phyloP scores from a whole-genome alignment of 2,329 filamentous ascomycete genomes.

The Cladophialophora psammophila region DNA sequence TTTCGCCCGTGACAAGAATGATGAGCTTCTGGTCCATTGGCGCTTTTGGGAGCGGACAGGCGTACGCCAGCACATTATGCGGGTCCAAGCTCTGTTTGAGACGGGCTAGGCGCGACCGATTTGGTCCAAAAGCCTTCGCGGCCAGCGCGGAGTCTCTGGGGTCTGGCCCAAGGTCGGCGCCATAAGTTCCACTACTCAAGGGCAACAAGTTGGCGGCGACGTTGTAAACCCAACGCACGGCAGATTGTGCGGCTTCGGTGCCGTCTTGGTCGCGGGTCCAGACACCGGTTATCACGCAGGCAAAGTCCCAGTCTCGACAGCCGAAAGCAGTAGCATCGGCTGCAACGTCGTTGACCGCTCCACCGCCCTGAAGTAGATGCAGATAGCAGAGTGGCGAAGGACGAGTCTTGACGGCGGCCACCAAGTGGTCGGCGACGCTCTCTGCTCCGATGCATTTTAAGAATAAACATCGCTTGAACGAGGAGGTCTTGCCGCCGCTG shows the following conservation, averaged over 20 bases:
- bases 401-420: constrained; percentile 56
- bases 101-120: constrained; percentile 56
- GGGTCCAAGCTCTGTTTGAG: constrained; percentile 63
- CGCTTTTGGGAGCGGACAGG: constrained; percentile 60
- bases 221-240: constrained; percentile 64
- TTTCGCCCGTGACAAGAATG: constrained; percentile 62
- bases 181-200: constrained; percentile 61
- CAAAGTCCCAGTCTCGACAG: constrained; percentile 69
- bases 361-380: constrained; percentile 68
- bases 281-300: constrained; percentile 69
- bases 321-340: constrained; percentile 64
- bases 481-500: constrained; percentile 64
- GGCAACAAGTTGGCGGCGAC: constrained; percentile 58
- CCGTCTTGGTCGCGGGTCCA: constrained; percentile 64
- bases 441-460: constrained; percentile 56
- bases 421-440: constrained; percentile 49
- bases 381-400: constrained; percentile 66
- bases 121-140: constrained; percentile 66
- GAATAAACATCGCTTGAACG: constrained; percentile 71
- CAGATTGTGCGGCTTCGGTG: constrained; percentile 49
- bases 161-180: constrained; percentile 69
- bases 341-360: constrained; percentile 56
- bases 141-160: constrained; percentile 63
- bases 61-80: constrained; percentile 59
- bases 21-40: constrained; percentile 56